Evolutionary conservation across 78 protist species (phyloP), one percentile per base, ranked within the genome.

Genomic region (Dictyostelium brefeldianum): DNA sequence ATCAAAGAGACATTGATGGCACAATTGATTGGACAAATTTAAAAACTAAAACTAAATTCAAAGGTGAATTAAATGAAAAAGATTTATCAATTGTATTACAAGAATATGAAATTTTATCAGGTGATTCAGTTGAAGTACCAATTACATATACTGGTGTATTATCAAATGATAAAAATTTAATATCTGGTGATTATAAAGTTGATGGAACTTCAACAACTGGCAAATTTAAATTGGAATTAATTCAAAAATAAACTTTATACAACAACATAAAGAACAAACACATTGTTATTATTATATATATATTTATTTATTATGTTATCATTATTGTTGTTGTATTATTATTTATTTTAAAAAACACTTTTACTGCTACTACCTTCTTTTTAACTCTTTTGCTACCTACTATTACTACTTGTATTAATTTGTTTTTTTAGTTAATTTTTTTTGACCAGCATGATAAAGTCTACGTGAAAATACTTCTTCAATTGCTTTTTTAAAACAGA

Each of bases 401-500:
- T 57, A 57, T 57, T 74, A n/a, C n/a, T n/a, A n/a, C n/a, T n/a
- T n/a, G n/a, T n/a, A n/a, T n/a, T 74, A 46, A 56, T 74, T 46
- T 74, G 80, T n/a, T 51, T 77, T 77, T 29, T 77, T 77, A 15
- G 22, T 73, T 54, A 41, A 43, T 62, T 41, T 85, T 65, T 46
- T 79, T 75, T 64, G 67, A 53, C 31, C 36, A 27, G 78, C 92
- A 25, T 62, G 22, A 25, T 29, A 25, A 7, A 84, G 77, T 29
- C 78, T 59, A 36, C 95, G 78, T 22, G 89, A 51, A 43, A 90
- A 83, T 4, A 97, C 97, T 47, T 91, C 89, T 54, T 69, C 75
- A 25, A 97, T 83, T 11, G 98, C 97, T 64, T 91, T 59, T 18
- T 94, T 80, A 93, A 98, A 97, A 91, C 97, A 92, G 43, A 75